A percentile compares a stretch with the other conserved stretches of the same genome.
phyloP scores from a whole-genome alignment of 257 asterid genomes.

The Cynanchum wilfordii region DNA sequence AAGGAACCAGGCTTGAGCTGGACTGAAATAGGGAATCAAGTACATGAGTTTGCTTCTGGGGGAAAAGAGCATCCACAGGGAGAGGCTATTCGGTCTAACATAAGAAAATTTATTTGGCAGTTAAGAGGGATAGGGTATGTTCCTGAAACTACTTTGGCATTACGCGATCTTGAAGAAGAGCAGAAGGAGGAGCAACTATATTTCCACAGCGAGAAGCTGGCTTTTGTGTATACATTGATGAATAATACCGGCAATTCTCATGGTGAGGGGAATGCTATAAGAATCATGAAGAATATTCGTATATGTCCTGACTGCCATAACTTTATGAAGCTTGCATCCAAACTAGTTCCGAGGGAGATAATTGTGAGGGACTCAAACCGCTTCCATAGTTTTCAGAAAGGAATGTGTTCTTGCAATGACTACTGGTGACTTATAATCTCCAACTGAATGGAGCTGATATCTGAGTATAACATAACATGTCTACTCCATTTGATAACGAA shows the following conservation, averaged over 20 bases:
- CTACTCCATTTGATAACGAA: background rate
- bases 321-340: slow-evolving; percentile 66
- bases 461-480: background rate
- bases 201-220: slow-evolving; percentile 87
- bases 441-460: background rate
- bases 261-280: slow-evolving; percentile 27
- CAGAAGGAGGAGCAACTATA: slow-evolving; percentile 82
- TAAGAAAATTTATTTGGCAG: slow-evolving; percentile 37
- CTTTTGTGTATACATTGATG: slow-evolving; percentile 65
- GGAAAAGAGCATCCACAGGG: slow-evolving; percentile 49
- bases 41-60: slow-evolving; percentile 81
- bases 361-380: slow-evolving; percentile 74
- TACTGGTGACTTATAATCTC: slow-evolving; percentile 55
- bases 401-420: slow-evolving; percentile 76
- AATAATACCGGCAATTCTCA: slow-evolving; percentile 21
- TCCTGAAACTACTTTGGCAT: slow-evolving; percentile 47
- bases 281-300: slow-evolving; percentile 59
- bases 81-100: slow-evolving; percentile 38
- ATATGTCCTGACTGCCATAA: slow-evolving; percentile 82
- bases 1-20: slow-evolving; percentile 89
- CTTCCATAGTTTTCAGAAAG: slow-evolving; percentile 67
- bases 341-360: slow-evolving; percentile 43
- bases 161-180: slow-evolving; percentile 80
- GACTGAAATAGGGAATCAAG: slow-evolving; percentile 48
- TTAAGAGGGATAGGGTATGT: slow-evolving; percentile 44